These are phyloP conservation scores for Aspergillus brunneoviolaceus DNA, from an alignment of 2,329 filamentous ascomycete genomes.

Conservation along the genomic window DNA sequence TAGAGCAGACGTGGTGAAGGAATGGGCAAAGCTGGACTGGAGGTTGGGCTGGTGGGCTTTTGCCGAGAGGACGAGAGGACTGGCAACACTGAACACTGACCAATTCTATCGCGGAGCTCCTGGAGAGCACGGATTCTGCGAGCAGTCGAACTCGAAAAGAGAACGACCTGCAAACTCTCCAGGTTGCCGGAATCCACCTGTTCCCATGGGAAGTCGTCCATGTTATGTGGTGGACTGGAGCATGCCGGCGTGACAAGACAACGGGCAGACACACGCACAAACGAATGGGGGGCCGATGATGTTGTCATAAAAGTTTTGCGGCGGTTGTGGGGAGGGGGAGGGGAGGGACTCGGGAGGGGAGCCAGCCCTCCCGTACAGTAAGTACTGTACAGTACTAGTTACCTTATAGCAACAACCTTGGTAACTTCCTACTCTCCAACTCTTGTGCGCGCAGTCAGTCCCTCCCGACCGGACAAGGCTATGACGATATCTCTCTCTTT, in stretches of 20 bases:
- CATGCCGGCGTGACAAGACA: slow-evolving; percentile 26
- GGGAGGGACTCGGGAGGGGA: too few species aligned
- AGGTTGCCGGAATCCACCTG: slow-evolving; percentile 44
- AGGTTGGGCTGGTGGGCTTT: neutral
- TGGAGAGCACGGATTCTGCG: slow-evolving; percentile 42
- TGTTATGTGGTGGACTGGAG: slow-evolving; percentile 34
- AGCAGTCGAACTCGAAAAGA: slow-evolving; percentile 45
- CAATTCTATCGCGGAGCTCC: slow-evolving; percentile 47
- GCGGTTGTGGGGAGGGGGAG: slow-evolving; percentile 20
- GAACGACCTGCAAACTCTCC: slow-evolving; percentile 39
- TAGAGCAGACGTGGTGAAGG: neutral
- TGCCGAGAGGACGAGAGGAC: neutral
- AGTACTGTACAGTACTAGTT: too few species aligned
- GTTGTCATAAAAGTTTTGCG: slow-evolving; percentile 45
- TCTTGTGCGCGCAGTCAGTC: slow-evolving; percentile 15
- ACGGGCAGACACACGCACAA: slow-evolving; percentile 13
- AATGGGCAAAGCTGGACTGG: slow-evolving; percentile 6
- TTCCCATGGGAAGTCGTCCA: slow-evolving; percentile 47
- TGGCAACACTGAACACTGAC: slow-evolving; percentile 31
- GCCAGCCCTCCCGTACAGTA: too few species aligned
- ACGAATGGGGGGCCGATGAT: slow-evolving; percentile 27
- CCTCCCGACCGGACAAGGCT: slow-evolving; percentile 23
- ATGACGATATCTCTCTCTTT: slow-evolving; percentile 18
- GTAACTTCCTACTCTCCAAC: neutral
- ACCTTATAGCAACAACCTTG: too few species aligned